Percentiles rank a stretch among this genome's conserved stretches.
Conservation (phyloP, 345 rosid species). For the Boechera retrofracta region DNA sequence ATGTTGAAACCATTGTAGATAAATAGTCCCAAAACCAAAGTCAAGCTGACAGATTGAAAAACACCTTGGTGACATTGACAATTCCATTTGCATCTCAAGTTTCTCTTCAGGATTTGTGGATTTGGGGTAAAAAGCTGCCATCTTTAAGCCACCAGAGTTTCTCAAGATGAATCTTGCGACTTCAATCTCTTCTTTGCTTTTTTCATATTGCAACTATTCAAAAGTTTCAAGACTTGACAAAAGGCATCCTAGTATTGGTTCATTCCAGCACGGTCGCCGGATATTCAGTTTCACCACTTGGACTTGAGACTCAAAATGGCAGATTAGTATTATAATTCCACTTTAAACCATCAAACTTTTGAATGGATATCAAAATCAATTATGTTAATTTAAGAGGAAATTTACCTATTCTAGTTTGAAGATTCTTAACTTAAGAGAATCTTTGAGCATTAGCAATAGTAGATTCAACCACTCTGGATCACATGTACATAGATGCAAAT, state of each 20-base stretch:
- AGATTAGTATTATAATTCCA: too few species aligned
- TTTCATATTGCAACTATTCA: neutral
- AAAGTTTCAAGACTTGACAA: neutral
- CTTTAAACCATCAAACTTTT: too few species aligned
- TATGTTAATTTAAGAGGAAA: neutral
- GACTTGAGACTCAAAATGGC: too few species aligned
- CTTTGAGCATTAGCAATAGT: neutral
- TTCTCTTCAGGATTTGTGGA: neutral
- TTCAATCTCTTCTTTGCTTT: neutral
- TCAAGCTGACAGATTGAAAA: neutral
- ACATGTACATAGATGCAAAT: neutral
- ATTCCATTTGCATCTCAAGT: neutral
- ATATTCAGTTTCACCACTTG: too few species aligned
- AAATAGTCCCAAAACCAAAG: neutral
- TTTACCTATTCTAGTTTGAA: too few species aligned
- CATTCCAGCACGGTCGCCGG: neutral
- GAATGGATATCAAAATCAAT: neutral
- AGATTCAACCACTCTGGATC: neutral
- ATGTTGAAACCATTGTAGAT: too few species aligned
- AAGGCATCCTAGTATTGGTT: neutral
- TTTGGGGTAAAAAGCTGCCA: neutral
- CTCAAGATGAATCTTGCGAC: neutral
- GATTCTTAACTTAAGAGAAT: neutral
- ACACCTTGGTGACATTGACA: neutral
- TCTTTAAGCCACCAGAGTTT: neutral